These are phyloP conservation scores for Podaxis rugospora DNA, from an alignment of 768 basidiomycete species.

Conservation along the genomic window DNA sequence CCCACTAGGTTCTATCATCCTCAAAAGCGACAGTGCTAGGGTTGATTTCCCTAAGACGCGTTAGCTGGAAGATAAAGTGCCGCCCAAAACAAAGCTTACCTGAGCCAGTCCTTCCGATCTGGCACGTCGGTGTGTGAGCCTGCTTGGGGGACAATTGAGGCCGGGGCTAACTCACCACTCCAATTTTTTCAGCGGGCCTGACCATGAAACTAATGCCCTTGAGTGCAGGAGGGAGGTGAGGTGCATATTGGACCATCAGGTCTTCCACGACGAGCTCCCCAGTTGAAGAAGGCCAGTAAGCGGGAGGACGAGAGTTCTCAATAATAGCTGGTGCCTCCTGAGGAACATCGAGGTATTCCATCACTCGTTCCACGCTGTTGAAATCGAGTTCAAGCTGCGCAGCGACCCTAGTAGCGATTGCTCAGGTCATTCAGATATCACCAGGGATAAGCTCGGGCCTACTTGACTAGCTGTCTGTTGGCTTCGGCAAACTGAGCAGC, in stretches of 20 bases:
- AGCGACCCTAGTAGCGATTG: slow-evolving; percentile 39
- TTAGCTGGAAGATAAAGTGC: neutral
- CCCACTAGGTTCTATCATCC: slow-evolving; percentile 56
- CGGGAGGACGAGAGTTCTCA: slow-evolving; percentile 55
- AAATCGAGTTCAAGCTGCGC: slow-evolving; percentile 73
- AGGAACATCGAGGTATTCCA: slow-evolving; percentile 62
- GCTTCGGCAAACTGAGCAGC: slow-evolving; percentile 68
- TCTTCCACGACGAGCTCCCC: slow-evolving; percentile 57
- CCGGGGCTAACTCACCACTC: slow-evolving; percentile 42
- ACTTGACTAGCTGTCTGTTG: slow-evolving; percentile 59
- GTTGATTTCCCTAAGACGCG: slow-evolving; percentile 47
- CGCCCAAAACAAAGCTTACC: slow-evolving; percentile 28
- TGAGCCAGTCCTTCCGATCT: slow-evolving; percentile 70
- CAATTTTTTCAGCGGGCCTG: slow-evolving; percentile 61
- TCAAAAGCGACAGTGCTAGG: slow-evolving; percentile 50
- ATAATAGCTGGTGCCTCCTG: slow-evolving; percentile 66
- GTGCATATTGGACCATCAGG: slow-evolving; percentile 58
- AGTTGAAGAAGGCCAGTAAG: slow-evolving; percentile 63
- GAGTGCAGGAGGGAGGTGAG: slow-evolving; percentile 56
- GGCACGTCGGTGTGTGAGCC: neutral
- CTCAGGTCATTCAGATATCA: neutral
- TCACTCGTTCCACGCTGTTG: slow-evolving; percentile 70
- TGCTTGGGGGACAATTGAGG: neutral
- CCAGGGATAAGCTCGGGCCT: slow-evolving; percentile 8
- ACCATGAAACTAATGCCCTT: slow-evolving; percentile 55